These are phyloP conservation scores for Quercus glauca DNA, from an alignment of 306 rosid species.

Conservation along the genomic window DNA sequence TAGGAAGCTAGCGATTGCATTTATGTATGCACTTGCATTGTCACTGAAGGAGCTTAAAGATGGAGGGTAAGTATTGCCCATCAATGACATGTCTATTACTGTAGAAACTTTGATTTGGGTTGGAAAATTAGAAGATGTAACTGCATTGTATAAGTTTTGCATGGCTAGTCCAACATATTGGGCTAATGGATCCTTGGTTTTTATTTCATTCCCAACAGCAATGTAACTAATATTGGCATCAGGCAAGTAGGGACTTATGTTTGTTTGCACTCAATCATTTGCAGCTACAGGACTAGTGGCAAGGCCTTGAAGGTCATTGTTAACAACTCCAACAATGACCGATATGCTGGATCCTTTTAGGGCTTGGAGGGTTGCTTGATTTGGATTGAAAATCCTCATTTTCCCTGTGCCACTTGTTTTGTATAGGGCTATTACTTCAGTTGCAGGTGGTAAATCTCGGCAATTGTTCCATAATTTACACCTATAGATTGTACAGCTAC, in stretches of 20 bases:
- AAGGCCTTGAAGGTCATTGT: conserved; percentile 20
- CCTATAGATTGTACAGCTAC: conserved; percentile 49
- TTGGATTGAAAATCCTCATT: conserved; percentile 41
- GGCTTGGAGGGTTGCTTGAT: conserved; percentile 31
- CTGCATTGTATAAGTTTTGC: conserved; percentile 32
- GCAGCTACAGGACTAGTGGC: conserved; percentile 24
- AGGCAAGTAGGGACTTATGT: conserved; percentile 17
- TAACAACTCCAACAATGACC: conserved; percentile 22
- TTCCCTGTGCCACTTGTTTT: conserved; percentile 20
- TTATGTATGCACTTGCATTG: conserved; percentile 17
- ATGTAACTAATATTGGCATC: conserved; percentile 39
- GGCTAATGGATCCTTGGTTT: conserved; percentile 4
- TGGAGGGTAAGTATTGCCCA: conserved; percentile 43
- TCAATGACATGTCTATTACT: conserved; percentile 23
- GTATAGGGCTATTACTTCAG: conserved; percentile 35
- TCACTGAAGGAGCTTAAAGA: conserved; percentile 26
- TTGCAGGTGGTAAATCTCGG: conserved; percentile 27
- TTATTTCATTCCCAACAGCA: conserved; percentile 44
- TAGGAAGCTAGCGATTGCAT: conserved; percentile 39
- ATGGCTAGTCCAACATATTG: conserved; percentile 29
- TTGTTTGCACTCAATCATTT: conserved; percentile 27
- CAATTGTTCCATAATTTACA: conserved; percentile 44
- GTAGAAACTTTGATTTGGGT: conserved; percentile 51
- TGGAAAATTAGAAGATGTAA: conserved; percentile 36
- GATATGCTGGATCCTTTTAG: conserved; percentile 51